phyloP scores from a whole-genome alignment of 306 rosid genomes.

The Casuarina cunninghamiana region DNA sequence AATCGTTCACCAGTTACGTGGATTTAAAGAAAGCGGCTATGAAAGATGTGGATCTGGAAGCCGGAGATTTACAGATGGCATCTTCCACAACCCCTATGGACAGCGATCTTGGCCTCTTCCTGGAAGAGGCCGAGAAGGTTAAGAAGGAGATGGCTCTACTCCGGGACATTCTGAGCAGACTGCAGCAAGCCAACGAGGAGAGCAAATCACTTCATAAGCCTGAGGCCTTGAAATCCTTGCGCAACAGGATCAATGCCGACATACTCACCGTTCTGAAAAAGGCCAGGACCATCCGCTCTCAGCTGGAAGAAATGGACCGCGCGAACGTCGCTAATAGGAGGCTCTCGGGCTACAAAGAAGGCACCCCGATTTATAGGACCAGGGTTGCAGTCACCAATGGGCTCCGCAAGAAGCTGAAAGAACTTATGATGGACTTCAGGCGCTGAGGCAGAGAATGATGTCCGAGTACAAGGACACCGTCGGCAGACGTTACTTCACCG shows the following conservation, averaged over 20 bases:
- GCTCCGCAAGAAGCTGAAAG: conserved; percentile 69
- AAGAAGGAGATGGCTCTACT: conserved; percentile 57
- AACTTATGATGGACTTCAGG: conserved; percentile 89
- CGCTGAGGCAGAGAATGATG: conserved; percentile 76
- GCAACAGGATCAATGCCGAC: conserved; percentile 52
- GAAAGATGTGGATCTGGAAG: conserved; percentile 79
- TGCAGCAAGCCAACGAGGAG: conserved; percentile 72
- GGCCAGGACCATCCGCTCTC: conserved; percentile 47
- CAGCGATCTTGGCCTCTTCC: conserved; percentile 59
- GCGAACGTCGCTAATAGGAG: conserved; percentile 67
- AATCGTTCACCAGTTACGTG: conserved; percentile 80
- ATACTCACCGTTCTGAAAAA: conserved; percentile 56
- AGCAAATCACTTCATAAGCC: conserved; percentile 66
- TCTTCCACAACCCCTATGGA: conserved; percentile 42
- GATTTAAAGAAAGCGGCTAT: conserved; percentile 76
- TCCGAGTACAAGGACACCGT: conserved; percentile 77
- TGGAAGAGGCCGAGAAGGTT: conserved; percentile 82
- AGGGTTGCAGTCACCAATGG: conserved; percentile 76
- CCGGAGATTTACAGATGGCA: conserved; percentile 53
- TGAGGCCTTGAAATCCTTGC: conserved; percentile 55
- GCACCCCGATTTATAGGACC: conserved; percentile 66
- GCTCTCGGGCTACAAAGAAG: conserved; percentile 60
- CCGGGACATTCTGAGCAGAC: conserved; percentile 43
- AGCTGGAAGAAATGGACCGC: conserved; percentile 73
- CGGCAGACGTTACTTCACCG: conserved; percentile 71